A percentile compares a stretch with the other conserved stretches of the same genome.
Conservation (phyloP, 1,139 yeast species). For the Sugiyamaella xylanicola region DNA sequence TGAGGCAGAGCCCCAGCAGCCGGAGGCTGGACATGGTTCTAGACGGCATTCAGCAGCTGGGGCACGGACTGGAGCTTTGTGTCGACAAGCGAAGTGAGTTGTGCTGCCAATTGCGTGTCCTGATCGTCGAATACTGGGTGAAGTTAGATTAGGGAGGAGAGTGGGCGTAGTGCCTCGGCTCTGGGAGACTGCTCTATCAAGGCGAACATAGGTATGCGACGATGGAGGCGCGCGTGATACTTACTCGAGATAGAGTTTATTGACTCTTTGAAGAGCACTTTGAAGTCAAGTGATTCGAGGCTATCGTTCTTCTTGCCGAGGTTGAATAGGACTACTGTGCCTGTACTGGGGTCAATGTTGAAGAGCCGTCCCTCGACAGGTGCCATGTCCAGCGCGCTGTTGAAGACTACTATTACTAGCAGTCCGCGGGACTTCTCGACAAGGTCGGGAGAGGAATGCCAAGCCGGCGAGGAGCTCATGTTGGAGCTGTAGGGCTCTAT, state of each 20-base stretch:
- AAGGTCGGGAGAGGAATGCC: background rate
- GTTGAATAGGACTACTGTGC: slow-evolving; percentile 26
- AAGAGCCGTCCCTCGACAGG: slow-evolving; percentile 29
- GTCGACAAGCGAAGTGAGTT: slow-evolving; percentile 4
- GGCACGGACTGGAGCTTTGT: slow-evolving; percentile 11
- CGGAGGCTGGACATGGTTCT: background rate
- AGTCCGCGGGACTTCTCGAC: slow-evolving; percentile 13
- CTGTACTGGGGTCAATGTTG: slow-evolving; percentile 31
- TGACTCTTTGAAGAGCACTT: slow-evolving; percentile 4
- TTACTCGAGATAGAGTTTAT: slow-evolving; percentile 18
- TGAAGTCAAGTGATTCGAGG: slow-evolving; percentile 7
- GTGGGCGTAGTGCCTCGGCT: too few species aligned
- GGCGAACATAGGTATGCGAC: too few species aligned
- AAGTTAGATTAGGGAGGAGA: background rate
- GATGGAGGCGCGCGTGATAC: background rate
- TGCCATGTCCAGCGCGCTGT: slow-evolving; percentile 11
- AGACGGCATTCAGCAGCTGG: background rate
- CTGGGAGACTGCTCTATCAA: too few species aligned
- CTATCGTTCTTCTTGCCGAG: background rate
- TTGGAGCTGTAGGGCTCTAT: background rate
- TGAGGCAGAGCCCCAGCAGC: slow-evolving; percentile 4
- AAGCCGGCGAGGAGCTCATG: background rate
- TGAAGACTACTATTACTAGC: slow-evolving; percentile 10
- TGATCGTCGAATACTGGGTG: slow-evolving; percentile 15
- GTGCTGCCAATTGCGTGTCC: slow-evolving; percentile 3